Evolutionary conservation across 371 early-diverging fungal species (phyloP).

Genomic region (Entomophthora muscae): DNA sequence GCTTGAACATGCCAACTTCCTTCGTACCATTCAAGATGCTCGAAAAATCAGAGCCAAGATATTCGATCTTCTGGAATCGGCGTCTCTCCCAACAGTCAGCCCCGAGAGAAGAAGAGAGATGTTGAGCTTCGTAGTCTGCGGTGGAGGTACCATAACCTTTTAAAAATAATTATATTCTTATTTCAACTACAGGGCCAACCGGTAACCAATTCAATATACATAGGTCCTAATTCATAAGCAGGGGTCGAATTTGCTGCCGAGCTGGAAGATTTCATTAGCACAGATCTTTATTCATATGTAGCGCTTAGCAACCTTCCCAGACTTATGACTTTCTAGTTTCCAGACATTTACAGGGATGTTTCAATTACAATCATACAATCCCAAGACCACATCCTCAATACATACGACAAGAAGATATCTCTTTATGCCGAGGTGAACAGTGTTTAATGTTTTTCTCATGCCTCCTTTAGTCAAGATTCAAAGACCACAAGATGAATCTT

Average conservation of each 20-base stretch:
- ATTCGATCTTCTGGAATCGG: slow-evolving; percentile 66
- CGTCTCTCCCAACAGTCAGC: slow-evolving; percentile 48
- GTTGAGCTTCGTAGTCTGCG: slow-evolving; percentile 70
- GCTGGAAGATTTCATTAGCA: slow-evolving; percentile 62
- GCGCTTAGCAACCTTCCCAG: slow-evolving; percentile 12
- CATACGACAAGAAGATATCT: slow-evolving; percentile 54
- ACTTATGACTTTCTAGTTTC: slow-evolving; percentile 23
- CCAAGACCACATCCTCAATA: slow-evolving; percentile 59
- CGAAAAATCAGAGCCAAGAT: slow-evolving; percentile 42
- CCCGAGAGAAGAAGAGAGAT: slow-evolving; percentile 57
- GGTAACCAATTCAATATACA: slow-evolving; percentile 1
- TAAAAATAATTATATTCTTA: not conserved
- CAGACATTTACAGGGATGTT: slow-evolving; percentile 42
- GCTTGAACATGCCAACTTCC: slow-evolving; percentile 40
- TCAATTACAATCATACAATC: slow-evolving; percentile 47
- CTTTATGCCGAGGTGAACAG: slow-evolving; percentile 17
- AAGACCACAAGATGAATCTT: slow-evolving; percentile 48
- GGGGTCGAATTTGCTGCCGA: slow-evolving; percentile 71
- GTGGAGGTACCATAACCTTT: slow-evolving; percentile 44
- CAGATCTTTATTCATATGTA: slow-evolving; percentile 55
- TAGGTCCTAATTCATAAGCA: not conserved
- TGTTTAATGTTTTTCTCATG: not conserved
- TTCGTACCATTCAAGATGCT: slow-evolving; percentile 59
- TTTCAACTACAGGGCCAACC: slow-evolving; percentile 10
- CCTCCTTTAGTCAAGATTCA: slow-evolving; percentile 33